Conservation (phyloP, 768 basidiomycete genomes). For the Boletales sp. region DNA sequence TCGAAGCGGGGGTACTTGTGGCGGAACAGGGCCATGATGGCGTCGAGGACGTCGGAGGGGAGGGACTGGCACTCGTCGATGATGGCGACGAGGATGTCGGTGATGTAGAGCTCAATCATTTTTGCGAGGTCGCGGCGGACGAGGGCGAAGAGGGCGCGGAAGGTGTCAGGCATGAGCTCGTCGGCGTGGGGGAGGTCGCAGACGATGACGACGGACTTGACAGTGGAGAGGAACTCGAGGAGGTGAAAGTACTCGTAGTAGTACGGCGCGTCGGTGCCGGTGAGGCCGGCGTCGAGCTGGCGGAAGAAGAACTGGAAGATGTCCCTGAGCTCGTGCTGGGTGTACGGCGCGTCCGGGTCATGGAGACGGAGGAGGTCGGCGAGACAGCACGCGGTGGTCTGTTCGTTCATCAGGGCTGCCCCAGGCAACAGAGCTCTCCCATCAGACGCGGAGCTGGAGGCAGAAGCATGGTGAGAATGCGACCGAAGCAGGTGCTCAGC, state of each 20-base stretch:
- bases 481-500: conserved; percentile 74
- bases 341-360: conserved; percentile 97
- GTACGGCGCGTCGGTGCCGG: conserved; percentile 74
- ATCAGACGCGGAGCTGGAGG: conserved; percentile 77
- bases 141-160: conserved; percentile 78
- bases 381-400: conserved; percentile 88
- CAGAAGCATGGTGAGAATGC: conserved; percentile 73
- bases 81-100: conserved; percentile 86
- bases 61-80: conserved; percentile 82
- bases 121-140: conserved; percentile 71
- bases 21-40: conserved; percentile 81
- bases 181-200: conserved; percentile 89
- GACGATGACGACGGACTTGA: conserved; percentile 91
- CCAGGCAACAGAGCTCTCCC: conserved; percentile 44
- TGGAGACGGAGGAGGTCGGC: conserved; percentile 91
- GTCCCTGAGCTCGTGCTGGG: conserved; percentile 81
- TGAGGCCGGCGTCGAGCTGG: conserved; percentile 74
- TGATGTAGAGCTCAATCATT: conserved; percentile 81
- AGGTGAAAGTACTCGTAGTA: conserved; percentile 93
- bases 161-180: conserved; percentile 78
- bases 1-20: conserved; percentile 73
- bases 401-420: conserved; percentile 56
- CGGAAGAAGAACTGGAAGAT: conserved; percentile 96
- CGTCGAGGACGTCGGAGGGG: conserved; percentile 76
- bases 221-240: conserved; percentile 88